Conservation (phyloP, 2,329 filamentous ascomycete species). For the Colletotrichum sp. region DNA sequence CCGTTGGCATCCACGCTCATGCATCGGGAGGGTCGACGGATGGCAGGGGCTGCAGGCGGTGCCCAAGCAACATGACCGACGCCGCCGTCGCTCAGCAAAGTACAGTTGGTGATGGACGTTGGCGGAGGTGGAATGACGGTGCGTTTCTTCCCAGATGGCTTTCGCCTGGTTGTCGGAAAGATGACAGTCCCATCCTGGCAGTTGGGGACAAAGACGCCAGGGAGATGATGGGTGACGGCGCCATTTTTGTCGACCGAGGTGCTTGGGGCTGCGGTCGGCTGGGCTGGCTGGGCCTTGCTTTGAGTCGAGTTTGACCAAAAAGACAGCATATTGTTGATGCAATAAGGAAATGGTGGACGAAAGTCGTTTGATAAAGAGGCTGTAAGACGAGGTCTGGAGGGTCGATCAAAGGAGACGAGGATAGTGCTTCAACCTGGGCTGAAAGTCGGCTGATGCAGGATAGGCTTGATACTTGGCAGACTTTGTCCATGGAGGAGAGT, state of each 20-base stretch:
- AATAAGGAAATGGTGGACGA: neutral
- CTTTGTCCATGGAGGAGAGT: neutral
- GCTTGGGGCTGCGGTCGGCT: neutral
- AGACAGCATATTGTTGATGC: neutral
- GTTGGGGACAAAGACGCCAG: neutral
- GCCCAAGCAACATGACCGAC: neutral
- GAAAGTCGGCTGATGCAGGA: neutral
- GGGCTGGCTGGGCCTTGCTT: neutral
- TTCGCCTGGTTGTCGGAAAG: neutral
- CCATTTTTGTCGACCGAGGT: neutral
- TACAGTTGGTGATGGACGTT: constrained; percentile 7
- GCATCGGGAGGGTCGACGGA: constrained; percentile 1
- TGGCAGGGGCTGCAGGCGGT: neutral
- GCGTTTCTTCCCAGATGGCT: neutral
- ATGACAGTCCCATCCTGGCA: neutral
- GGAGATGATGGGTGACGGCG: neutral
- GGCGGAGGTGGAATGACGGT: neutral
- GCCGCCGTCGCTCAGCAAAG: neutral
- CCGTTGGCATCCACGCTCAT: neutral
- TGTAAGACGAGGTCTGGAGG: neutral
- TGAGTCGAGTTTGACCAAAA: neutral
- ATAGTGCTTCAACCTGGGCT: neutral
- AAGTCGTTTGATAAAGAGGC: neutral
- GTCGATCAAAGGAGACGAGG: neutral
- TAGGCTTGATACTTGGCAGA: neutral